Evolutionary conservation across 805 yeast genomes (phyloP).

Genomic region (Tetrapisispora fleetii): DNA sequence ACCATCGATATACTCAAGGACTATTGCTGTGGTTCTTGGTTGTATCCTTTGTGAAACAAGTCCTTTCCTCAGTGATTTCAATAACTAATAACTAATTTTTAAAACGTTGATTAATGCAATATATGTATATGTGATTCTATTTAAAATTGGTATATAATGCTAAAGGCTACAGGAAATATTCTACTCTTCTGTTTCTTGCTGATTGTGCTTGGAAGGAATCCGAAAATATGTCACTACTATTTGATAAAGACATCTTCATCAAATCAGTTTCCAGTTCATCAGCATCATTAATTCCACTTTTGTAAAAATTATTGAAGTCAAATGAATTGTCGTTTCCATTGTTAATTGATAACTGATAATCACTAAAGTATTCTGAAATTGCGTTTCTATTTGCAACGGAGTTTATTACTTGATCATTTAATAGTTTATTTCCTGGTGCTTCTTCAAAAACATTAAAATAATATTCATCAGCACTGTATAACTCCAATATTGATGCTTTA

Average conservation of each 20-base stretch:
- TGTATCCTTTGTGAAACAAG: too few species aligned
- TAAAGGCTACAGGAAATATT: constrained; percentile 22
- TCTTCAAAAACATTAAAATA: constrained; percentile 92
- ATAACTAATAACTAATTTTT: too few species aligned
- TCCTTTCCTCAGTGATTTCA: too few species aligned
- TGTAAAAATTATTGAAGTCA: background rate
- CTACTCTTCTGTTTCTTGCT: constrained; percentile 26
- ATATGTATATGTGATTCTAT: background rate
- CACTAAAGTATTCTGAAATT: constrained; percentile 15
- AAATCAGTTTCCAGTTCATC: constrained; percentile 1
- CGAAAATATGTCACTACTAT: constrained; percentile 16
- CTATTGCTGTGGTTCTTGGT: too few species aligned
- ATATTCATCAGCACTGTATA: constrained; percentile 55
- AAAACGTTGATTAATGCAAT: background rate
- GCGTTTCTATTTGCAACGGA: constrained; percentile 11
- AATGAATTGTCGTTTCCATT: background rate
- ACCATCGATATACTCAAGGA: too few species aligned
- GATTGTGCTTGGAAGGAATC: constrained; percentile 28
- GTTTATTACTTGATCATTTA: constrained; percentile 2
- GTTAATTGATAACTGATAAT: background rate
- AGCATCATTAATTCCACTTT: background rate
- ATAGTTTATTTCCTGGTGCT: constrained; percentile 74
- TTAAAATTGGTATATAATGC: background rate
- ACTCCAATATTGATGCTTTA: constrained; percentile 92
- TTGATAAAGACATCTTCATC: constrained; percentile 2